Conservation (phyloP, 148 eudicot genomes). For the Salicornia ramosissima region DNA sequence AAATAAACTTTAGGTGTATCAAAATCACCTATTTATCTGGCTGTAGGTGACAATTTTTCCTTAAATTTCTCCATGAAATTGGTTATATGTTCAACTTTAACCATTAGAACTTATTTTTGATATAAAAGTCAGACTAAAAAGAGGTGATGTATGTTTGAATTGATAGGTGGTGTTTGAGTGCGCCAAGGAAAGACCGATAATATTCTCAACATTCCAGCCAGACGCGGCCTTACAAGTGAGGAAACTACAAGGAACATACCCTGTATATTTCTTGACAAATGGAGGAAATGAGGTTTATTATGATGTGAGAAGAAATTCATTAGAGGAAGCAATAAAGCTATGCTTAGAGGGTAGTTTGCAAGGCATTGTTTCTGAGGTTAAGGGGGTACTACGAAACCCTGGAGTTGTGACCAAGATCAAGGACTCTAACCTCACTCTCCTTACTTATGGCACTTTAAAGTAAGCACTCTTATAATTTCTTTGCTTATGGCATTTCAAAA, state of each 20-base stretch:
- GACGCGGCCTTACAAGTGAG: constrained; percentile 65
- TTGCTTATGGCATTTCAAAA: too few species aligned
- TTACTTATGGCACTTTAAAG: constrained; percentile 82
- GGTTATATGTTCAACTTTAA: neutral
- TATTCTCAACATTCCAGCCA: constrained; percentile 83
- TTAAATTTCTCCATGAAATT: too few species aligned
- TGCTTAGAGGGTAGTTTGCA: constrained; percentile 72
- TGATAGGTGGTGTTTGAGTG: constrained; percentile 50
- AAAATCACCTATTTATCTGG: too few species aligned
- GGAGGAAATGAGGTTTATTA: constrained; percentile 60
- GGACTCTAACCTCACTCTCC: constrained; percentile 56
- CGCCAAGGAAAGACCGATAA: constrained; percentile 62
- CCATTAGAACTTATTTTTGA: too few species aligned
- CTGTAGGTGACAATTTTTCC: too few species aligned
- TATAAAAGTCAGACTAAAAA: too few species aligned
- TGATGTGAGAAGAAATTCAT: constrained; percentile 66
- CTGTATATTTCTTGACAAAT: constrained; percentile 80
- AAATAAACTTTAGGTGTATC: too few species aligned
- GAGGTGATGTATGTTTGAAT: neutral
- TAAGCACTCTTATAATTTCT: constrained; percentile 28
- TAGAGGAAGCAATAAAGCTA: constrained; percentile 74
- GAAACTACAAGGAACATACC: constrained; percentile 67
- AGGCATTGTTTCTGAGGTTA: constrained; percentile 86
- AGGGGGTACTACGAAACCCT: constrained; percentile 71
- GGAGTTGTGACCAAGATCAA: constrained; percentile 60